These are phyloP conservation scores for Geoglossum glabrum DNA, from an alignment of 495 filamentous ascomycete genomes.

Conservation along the genomic window DNA sequence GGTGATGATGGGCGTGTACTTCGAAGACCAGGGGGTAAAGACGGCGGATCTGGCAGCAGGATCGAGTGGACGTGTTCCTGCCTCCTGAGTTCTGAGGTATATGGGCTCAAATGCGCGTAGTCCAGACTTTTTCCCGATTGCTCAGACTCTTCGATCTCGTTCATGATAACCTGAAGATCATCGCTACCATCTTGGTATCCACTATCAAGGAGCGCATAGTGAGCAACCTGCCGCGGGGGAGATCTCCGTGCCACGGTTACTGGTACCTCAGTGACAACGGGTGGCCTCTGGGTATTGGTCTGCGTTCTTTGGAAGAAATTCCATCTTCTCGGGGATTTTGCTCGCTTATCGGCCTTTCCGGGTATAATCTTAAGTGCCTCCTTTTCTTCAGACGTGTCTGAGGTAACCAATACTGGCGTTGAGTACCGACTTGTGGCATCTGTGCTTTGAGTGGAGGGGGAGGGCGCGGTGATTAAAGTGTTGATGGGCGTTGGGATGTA, in stretches of 20 bases:
- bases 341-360: constrained; percentile 15
- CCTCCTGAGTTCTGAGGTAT: neutral
- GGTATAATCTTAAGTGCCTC: constrained; percentile 20
- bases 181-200: constrained; percentile 46
- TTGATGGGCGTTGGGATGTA: constrained; percentile 14
- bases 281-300: constrained; percentile 25
- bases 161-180: constrained; percentile 46
- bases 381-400: constrained; percentile 14
- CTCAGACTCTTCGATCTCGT: constrained; percentile 26
- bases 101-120: neutral
- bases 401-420: constrained; percentile 11
- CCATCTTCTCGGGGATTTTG: constrained; percentile 40
- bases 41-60: constrained; percentile 4
- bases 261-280: constrained; percentile 21
- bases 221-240: constrained; percentile 33
- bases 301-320: constrained; percentile 63
- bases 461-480: constrained; percentile 12
- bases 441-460: constrained; percentile 14
- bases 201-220: constrained; percentile 67
- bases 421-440: constrained; percentile 12
- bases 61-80: constrained; percentile 2
- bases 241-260: constrained; percentile 17
- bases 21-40: constrained; percentile 1
- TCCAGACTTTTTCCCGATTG: neutral
- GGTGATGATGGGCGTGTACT: constrained; percentile 3